Evolutionary conservation across 768 basidiomycete genomes (phyloP).

Genomic region (Sutorius australiensis): DNA sequence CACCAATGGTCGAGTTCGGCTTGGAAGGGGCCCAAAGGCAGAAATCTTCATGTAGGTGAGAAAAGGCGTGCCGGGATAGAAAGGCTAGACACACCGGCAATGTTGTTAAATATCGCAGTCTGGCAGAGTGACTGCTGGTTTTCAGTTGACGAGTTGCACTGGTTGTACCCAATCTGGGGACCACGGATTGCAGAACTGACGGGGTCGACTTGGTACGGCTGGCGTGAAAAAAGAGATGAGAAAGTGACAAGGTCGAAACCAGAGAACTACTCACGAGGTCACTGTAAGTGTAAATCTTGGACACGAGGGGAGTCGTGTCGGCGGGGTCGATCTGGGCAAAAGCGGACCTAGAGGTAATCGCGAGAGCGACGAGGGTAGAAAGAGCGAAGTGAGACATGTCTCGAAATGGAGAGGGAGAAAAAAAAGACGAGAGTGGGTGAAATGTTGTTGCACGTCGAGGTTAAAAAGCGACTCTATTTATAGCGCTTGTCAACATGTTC

Average conservation of each 20-base stretch:
- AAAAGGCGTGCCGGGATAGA: not conserved
- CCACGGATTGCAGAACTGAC: conserved; percentile 47
- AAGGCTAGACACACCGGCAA: conserved; percentile 29
- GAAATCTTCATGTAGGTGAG: conserved; percentile 47
- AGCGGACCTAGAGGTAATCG: conserved; percentile 26
- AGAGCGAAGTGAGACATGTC: conserved; percentile 49
- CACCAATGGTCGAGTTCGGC: conserved; percentile 52
- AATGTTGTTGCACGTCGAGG: not conserved
- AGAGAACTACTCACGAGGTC: conserved; percentile 35
- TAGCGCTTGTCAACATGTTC: conserved; percentile 2
- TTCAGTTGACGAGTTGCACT: conserved; percentile 66
- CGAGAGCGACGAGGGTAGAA: conserved; percentile 36
- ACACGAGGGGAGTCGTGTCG: conserved; percentile 45
- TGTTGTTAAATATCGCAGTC: conserved; percentile 60
- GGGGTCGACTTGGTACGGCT: conserved; percentile 53
- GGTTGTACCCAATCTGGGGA: conserved; percentile 59
- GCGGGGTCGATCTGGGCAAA: conserved; percentile 36
- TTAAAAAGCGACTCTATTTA: conserved; percentile 3
- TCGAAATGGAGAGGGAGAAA: conserved; percentile 15
- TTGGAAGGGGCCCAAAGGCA: conserved; percentile 60
- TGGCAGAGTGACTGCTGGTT: conserved; percentile 64
- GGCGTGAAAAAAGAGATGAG: not conserved
- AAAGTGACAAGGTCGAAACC: not conserved
- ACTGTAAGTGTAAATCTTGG: conserved; percentile 40
- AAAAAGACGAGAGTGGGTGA: not conserved